Conservation (phyloP, 176 grass and related monocot species). For the Metroxylon sagu region DNA sequence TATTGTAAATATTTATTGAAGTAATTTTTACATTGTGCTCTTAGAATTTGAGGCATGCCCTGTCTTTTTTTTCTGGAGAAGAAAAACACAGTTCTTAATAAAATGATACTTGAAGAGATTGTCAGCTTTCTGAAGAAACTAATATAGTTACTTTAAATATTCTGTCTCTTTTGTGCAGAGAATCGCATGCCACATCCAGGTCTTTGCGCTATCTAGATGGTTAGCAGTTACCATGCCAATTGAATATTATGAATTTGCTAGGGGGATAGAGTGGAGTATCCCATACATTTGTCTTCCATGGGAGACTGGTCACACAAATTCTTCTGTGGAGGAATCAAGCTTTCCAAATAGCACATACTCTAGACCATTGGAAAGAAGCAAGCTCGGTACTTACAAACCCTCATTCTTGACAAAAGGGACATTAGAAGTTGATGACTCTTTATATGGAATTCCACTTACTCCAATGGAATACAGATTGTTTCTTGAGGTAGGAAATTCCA, state of each 20-base stretch:
- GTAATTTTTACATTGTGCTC: too few relatives aligned
- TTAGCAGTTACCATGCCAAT: conserved; percentile 56
- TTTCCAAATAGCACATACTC: conserved; percentile 46
- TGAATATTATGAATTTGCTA: conserved; percentile 87
- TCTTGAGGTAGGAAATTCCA: conserved; percentile 47
- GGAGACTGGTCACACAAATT: conserved; percentile 51
- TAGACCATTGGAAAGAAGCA: conserved; percentile 41
- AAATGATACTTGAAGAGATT: too few relatives aligned
- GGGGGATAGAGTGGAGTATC: conserved; percentile 80
- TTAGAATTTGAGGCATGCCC: too few relatives aligned
- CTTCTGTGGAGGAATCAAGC: conserved; percentile 47
- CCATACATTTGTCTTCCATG: conserved; percentile 73
- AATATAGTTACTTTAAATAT: background rate
- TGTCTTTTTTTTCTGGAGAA: too few relatives aligned
- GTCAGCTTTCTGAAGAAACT: too few relatives aligned
- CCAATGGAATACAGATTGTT: conserved; percentile 67
- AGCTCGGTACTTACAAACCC: conserved; percentile 8
- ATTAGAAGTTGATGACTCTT: conserved; percentile 13
- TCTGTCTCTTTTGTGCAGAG: conserved; percentile 44
- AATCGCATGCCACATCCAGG: conserved; percentile 77
- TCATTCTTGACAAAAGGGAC: conserved; percentile 14
- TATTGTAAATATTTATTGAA: too few relatives aligned
- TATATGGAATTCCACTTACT: conserved; percentile 49
- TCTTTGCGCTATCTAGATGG: conserved; percentile 88
- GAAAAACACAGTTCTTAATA: too few relatives aligned